These are phyloP conservation scores for Eucalyptus fibrosa DNA, from an alignment of 345 rosid species.

Conservation along the genomic window DNA sequence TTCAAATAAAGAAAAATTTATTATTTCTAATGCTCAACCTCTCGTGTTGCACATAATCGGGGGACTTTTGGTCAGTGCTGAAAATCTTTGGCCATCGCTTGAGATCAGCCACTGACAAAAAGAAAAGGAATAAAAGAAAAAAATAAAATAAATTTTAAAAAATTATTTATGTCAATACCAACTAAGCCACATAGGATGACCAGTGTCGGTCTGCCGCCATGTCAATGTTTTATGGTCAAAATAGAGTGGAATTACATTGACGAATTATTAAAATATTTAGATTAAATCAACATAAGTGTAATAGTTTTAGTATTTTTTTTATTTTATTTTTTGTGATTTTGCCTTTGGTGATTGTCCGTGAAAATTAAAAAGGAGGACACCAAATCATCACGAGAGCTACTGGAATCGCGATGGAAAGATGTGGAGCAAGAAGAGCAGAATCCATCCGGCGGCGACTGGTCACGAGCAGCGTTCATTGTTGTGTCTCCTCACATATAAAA, in stretches of 20 bases:
- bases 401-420: neutral
- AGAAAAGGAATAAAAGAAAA: no score
- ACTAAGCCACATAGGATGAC: no score
- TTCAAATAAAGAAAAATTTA: neutral
- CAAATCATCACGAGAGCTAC: neutral
- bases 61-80: fast-evolving
- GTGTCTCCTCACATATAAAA: neutral
- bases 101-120: no score
- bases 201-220: fast-evolving
- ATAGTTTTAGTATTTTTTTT: no score
- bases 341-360: no score
- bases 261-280: fast-evolving
- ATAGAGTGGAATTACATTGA: fast-evolving
- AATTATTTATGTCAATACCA: no score
- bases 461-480: neutral
- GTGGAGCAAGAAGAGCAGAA: no score
- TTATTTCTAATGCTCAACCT: neutral
- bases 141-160: no score
- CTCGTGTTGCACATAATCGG: neutral
- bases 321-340: no score
- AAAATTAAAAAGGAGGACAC: no score
- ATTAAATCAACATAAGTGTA: fast-evolving
- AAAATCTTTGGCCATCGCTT: no score
- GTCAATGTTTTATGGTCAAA: no score
- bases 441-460: neutral